Conservation (phyloP, 2,329 filamentous ascomycete species). For the Escovopsis sp. region DNA sequence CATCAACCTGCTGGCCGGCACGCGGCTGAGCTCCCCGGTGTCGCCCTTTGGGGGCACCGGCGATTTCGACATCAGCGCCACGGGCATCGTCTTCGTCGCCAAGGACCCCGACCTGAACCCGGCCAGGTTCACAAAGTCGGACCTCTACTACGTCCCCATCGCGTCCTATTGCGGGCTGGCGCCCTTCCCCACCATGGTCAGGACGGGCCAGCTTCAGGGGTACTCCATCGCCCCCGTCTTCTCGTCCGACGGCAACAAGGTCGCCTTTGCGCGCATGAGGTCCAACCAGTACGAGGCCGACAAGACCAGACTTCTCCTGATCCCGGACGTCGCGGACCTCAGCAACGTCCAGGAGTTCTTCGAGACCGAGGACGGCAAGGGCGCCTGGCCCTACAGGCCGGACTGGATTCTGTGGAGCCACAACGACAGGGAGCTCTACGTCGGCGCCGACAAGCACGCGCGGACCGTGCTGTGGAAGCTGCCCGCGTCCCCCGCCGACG, state of each 20-base stretch:
- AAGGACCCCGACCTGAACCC: constrained; percentile 59
- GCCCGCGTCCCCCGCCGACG: constrained; percentile 37
- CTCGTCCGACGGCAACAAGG: constrained; percentile 53
- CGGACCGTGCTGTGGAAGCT: constrained; percentile 47
- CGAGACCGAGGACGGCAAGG: constrained; percentile 45
- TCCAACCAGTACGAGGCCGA: constrained; percentile 68
- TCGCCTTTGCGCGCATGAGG: constrained; percentile 71
- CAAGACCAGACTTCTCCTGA: constrained; percentile 46
- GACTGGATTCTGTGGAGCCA: constrained; percentile 42
- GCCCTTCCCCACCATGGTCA: constrained; percentile 32
- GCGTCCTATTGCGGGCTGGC: constrained; percentile 43
- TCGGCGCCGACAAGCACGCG: constrained; percentile 60
- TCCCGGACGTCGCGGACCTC: constrained; percentile 45
- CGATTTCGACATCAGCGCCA: constrained; percentile 62
- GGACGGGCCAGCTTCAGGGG: constrained; percentile 44
- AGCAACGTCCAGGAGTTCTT: constrained; percentile 48
- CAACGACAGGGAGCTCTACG: constrained; percentile 49
- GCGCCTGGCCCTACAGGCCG: constrained; percentile 45
- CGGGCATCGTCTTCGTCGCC: constrained; percentile 57
- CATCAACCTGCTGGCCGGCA: constrained; percentile 49
- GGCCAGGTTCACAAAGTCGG: constrained; percentile 65
- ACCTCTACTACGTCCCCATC: constrained; percentile 61
- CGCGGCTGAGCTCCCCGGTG: constrained; percentile 49
- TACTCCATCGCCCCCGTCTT: constrained; percentile 56
- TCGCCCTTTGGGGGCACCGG: constrained; percentile 63